These are phyloP conservation scores for Saxophila tyrrhenica DNA, from an alignment of 495 filamentous ascomycete genomes.

Conservation along the genomic window DNA sequence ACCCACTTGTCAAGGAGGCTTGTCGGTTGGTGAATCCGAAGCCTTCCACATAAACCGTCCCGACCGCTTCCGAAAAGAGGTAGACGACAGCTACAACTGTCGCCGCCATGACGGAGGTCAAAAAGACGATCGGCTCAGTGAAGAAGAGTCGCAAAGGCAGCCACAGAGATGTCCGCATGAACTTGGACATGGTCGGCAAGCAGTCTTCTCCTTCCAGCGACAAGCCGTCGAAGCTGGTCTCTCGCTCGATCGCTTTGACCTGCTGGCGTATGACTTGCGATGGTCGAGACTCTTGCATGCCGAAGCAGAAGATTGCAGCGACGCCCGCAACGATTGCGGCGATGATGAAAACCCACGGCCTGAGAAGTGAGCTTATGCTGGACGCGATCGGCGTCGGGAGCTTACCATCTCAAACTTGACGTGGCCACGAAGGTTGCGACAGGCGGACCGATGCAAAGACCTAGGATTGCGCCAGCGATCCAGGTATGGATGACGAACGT, in stretches of 20 bases:
- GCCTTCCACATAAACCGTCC: conserved; percentile 32
- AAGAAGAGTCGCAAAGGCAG: conserved; percentile 37
- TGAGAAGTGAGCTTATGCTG: no score
- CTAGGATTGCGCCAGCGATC: conserved; percentile 36
- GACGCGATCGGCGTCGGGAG: not conserved
- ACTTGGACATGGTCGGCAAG: conserved; percentile 28
- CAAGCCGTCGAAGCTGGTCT: not conserved
- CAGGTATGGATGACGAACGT: conserved; percentile 42
- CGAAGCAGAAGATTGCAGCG: not conserved
- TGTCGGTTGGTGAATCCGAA: conserved; percentile 32
- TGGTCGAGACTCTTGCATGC: conserved; percentile 12
- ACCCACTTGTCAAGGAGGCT: conserved; percentile 25
- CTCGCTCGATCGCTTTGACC: conserved; percentile 1
- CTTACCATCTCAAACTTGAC: conserved; percentile 7
- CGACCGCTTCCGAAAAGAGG: conserved; percentile 42
- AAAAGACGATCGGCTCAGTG: conserved; percentile 40
- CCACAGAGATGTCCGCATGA: conserved; percentile 33
- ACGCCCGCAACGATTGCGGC: conserved; percentile 10
- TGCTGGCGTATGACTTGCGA: conserved; percentile 4
- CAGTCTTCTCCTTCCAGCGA: conserved; percentile 7
- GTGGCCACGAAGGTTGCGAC: conserved; percentile 34
- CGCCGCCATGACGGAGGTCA: conserved; percentile 32
- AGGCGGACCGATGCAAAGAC: conserved; percentile 36
- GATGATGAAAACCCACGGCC: conserved; percentile 21
- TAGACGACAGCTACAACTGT: conserved; percentile 42